phyloP scores from a whole-genome alignment of 202 grass and related monocot genomes.

The Bolboschoenoplectus hybrid region DNA sequence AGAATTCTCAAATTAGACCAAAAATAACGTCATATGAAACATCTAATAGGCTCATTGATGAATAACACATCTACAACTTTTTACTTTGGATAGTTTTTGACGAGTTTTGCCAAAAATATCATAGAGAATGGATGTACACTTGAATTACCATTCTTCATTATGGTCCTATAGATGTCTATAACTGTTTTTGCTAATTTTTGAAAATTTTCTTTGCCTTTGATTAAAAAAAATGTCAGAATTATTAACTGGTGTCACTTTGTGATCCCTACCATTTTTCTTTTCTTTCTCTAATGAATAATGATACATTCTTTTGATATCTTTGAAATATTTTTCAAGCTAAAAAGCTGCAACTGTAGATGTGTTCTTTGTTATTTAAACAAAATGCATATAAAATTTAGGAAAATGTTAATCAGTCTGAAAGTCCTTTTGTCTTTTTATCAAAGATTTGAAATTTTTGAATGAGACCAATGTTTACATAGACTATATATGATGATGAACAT shows the following conservation, averaged over 20 bases:
- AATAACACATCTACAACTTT: neutral
- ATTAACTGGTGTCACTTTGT: neutral
- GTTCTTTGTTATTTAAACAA: neutral
- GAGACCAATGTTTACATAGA: no score
- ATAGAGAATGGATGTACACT: neutral
- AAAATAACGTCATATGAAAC: neutral
- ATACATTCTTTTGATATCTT: neutral
- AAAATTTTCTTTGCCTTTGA: neutral
- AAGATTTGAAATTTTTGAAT: neutral
- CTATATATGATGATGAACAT: no score
- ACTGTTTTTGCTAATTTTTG: neutral
- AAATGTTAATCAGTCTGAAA: neutral
- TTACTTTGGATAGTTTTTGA: slow-evolving; percentile 3
- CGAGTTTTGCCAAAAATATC: neutral
- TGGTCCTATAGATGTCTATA: neutral
- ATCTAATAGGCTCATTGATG: neutral
- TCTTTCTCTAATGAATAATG: no score
- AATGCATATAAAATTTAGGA: neutral
- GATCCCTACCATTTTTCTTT: neutral
- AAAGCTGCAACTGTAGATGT: neutral
- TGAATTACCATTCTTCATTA: neutral
- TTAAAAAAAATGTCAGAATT: neutral
- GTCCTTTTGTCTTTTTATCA: neutral
- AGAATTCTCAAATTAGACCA: neutral
- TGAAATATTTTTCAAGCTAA: neutral